Evolutionary conservation across 139 green algal species (phyloP).

Genomic region (Raphidocelis subcapitata): DNA sequence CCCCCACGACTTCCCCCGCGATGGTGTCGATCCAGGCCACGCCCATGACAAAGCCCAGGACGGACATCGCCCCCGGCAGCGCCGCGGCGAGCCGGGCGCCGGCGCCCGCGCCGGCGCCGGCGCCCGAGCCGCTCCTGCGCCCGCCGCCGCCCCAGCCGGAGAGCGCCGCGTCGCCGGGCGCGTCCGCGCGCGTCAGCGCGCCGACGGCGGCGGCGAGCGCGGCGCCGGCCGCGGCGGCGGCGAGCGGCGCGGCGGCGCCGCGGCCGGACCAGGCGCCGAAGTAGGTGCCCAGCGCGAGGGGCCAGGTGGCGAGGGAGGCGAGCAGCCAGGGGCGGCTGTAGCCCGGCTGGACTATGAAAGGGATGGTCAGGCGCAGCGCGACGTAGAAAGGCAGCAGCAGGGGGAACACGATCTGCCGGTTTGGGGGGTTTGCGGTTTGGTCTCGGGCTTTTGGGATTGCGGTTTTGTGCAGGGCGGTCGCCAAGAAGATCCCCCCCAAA

Average conservation of each 20-base stretch:
- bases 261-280: slow-evolving; percentile 22
- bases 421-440: no score
- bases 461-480: no score
- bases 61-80: slow-evolving; percentile 9
- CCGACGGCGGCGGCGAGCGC: slow-evolving; percentile 4
- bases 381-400: slow-evolving; percentile 47
- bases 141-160: background rate
- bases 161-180: slow-evolving; percentile 17
- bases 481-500: no score
- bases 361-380: slow-evolving; percentile 45
- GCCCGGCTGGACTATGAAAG: slow-evolving; percentile 37
- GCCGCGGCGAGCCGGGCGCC: background rate
- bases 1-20: slow-evolving; percentile 66
- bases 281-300: slow-evolving; percentile 40
- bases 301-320: slow-evolving; percentile 33
- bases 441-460: no score
- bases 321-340: slow-evolving; percentile 73
- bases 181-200: slow-evolving; percentile 8
- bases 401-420: slow-evolving; percentile 32
- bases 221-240: slow-evolving; percentile 14
- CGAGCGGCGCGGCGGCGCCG: slow-evolving; percentile 3
- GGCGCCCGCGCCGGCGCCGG: background rate
- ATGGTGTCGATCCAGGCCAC: slow-evolving; percentile 80
- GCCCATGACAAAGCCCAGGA: slow-evolving; percentile 70
- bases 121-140: background rate